Evolutionary conservation across 192 early-diverging fungal species (phyloP).

Genomic region (Coemansia sp.): DNA sequence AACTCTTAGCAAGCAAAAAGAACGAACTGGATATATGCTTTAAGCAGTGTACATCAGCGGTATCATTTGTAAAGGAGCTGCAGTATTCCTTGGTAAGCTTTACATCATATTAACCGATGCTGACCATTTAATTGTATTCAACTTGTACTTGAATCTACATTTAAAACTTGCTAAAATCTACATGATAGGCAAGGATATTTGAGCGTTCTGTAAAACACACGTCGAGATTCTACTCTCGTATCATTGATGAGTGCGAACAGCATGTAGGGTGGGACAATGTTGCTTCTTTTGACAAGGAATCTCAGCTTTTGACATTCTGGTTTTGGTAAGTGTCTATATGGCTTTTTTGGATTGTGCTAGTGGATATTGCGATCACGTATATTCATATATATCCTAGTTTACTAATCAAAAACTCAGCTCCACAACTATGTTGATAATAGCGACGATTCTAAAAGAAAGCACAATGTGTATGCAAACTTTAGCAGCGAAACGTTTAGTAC

Average conservation of each 20-base stretch:
- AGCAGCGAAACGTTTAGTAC: conserved; percentile 22
- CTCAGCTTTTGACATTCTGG: conserved; percentile 18
- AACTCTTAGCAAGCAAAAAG: conserved; percentile 10
- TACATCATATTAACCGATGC: not conserved
- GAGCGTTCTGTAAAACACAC: not conserved
- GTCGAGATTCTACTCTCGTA: conserved; percentile 30
- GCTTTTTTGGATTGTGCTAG: not conserved
- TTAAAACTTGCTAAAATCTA: no score
- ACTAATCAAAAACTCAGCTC: no score
- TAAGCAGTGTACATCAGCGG: conserved; percentile 37
- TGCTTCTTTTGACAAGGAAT: conserved; percentile 27
- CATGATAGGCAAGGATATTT: conserved; percentile 9
- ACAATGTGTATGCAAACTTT: conserved; percentile 34
- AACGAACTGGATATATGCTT: conserved; percentile 28
- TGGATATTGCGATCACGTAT: no score
- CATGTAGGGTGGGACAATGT: conserved; percentile 29
- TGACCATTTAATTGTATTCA: no score
- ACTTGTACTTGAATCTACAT: no score
- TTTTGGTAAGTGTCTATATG: conserved; percentile 18
- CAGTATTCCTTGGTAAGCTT: conserved; percentile 36
- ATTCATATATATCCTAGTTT: no score
- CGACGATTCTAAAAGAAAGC: conserved; percentile 19
- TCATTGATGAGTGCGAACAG: conserved; percentile 36
- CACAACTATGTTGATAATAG: conserved; percentile 3
- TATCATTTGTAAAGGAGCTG: conserved; percentile 48